A percentile compares a stretch with the other conserved stretches of the same genome.
Evolutionary conservation across 805 yeast genomes (phyloP).

Genomic region (Tetrapisispora taiwanensis): DNA sequence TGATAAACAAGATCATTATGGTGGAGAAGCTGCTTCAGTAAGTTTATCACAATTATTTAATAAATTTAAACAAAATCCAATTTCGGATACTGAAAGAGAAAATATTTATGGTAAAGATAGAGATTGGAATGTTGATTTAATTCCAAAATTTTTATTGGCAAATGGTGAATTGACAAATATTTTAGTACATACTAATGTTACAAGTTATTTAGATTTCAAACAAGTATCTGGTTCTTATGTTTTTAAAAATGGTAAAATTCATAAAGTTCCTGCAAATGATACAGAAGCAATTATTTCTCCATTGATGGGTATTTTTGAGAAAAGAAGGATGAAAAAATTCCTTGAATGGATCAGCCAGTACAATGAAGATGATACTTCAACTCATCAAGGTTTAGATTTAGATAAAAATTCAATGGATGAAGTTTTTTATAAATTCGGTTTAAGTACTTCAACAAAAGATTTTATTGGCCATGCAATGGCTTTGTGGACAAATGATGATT

Average conservation of each 20-base stretch:
- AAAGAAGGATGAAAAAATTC: conserved; percentile 87
- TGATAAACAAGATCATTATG: conserved; percentile 93
- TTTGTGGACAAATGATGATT: conserved; percentile 85
- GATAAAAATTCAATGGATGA: conserved; percentile 88
- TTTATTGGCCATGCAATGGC: conserved; percentile 99
- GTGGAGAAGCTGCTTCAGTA: conserved; percentile 86
- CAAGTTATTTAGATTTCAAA: conserved; percentile 90
- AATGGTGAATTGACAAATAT: conserved; percentile 95
- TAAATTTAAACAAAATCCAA: conserved; percentile 78
- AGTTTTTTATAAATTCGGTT: conserved; percentile 77
- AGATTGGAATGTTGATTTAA: conserved; percentile 96
- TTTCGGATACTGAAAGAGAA: conserved; percentile 54
- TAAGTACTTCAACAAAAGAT: conserved; percentile 88
- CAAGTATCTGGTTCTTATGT: conserved; percentile 93
- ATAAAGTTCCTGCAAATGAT: conserved; percentile 91
- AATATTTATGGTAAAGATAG: conserved; percentile 77
- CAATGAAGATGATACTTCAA: conserved; percentile 63
- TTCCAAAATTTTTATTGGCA: conserved; percentile 95
- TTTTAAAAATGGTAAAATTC: conserved; percentile 74
- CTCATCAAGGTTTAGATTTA: conserved; percentile 79
- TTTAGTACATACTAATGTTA: conserved; percentile 89
- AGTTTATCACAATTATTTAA: conserved; percentile 58
- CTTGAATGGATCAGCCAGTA: conserved; percentile 79
- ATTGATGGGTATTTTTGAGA: conserved; percentile 92
- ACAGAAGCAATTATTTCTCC: conserved; percentile 85